A percentile compares a stretch with the other conserved stretches of the same genome.
phyloP scores from a whole-genome alignment of 352 stramenopile species.

The Hyaloperonospora brassicae region DNA sequence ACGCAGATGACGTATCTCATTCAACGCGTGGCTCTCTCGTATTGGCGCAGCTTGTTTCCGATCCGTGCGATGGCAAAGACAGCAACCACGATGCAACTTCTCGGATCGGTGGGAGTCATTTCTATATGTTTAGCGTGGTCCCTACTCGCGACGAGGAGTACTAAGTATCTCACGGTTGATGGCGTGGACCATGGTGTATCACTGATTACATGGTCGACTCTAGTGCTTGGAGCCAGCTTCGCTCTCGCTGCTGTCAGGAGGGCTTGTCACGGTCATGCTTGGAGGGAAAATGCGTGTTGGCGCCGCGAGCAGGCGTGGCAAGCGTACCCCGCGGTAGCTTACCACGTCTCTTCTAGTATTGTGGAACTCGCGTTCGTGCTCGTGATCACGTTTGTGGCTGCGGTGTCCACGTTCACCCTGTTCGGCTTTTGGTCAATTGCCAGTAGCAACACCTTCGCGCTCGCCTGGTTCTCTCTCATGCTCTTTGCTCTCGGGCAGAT shows the following conservation, averaged over 20 bases:
- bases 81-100: conserved; percentile 2
- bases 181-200: conserved; percentile 18
- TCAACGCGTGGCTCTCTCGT: conserved; percentile 18
- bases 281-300: conserved; percentile 16
- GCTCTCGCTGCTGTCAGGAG: conserved; percentile 7
- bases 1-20: conserved; percentile 19
- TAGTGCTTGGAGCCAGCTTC: conserved; percentile 13
- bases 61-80: conserved; percentile 4
- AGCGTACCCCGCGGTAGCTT: conserved; percentile 17
- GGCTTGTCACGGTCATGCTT: conserved; percentile 11
- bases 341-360: conserved; percentile 14
- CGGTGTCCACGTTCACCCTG: conserved; percentile 10
- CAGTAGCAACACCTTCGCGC: conserved; percentile 14
- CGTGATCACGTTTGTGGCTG: conserved; percentile 12
- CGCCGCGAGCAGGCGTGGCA: conserved; percentile 22
- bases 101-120: conserved; percentile 3
- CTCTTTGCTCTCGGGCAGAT: conserved; percentile 17
- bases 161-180: conserved; percentile 23
- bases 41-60: conserved; percentile 17
- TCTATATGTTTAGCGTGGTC: conserved; percentile 20
- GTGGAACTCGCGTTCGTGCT: conserved; percentile 15
- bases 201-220: conserved; percentile 24
- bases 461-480: conserved; percentile 20
- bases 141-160: conserved; percentile 13
- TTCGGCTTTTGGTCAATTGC: conserved; percentile 18